Percentiles rank a stretch among this genome's conserved stretches.
Evolutionary conservation across 2,329 filamentous ascomycete species (phyloP).

Genomic region (Penicillium italicum): DNA sequence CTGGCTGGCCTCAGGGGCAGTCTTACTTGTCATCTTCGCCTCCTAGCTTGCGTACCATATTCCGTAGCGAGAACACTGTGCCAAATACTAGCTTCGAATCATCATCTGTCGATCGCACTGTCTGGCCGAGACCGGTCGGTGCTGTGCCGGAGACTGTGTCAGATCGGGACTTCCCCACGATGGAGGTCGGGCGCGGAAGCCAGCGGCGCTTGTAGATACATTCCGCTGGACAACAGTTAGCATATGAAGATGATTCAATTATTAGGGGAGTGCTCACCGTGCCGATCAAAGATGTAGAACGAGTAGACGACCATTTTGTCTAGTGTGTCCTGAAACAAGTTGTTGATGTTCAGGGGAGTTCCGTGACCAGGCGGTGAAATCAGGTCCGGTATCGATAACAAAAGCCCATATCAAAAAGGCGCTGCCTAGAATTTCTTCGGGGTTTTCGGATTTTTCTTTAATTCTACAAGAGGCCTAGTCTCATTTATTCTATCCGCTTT

Average conservation of each 20-base stretch:
- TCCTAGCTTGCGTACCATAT: slow-evolving; percentile 94
- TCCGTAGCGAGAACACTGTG: slow-evolving; percentile 90
- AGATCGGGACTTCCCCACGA: slow-evolving; percentile 46
- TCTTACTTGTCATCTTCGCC: slow-evolving; percentile 74
- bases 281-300: slow-evolving; percentile 98
- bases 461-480: neutral
- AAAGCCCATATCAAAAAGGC: slow-evolving; percentile 8
- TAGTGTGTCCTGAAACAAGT: neutral
- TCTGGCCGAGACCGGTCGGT: slow-evolving; percentile 33
- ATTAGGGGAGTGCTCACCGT: slow-evolving; percentile 59
- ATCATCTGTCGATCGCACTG: slow-evolving; percentile 60
- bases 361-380: slow-evolving; percentile 20
- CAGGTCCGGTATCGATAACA: slow-evolving; percentile 13
- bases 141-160: slow-evolving; percentile 46
- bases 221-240: slow-evolving; percentile 61
- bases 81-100: slow-evolving; percentile 97
- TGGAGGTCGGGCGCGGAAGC: slow-evolving; percentile 56
- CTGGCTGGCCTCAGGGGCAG: neutral
- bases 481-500: neutral
- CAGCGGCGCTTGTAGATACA: slow-evolving; percentile 94
- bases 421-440: slow-evolving; percentile 16
- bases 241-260: slow-evolving; percentile 5
- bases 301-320: slow-evolving; percentile 86
- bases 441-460: neutral
- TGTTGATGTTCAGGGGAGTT: slow-evolving; percentile 23